Base-by-base conservation (phyloP, 2,329 filamentous ascomycete genomes). In the Xylaria hypoxylon region DNA sequence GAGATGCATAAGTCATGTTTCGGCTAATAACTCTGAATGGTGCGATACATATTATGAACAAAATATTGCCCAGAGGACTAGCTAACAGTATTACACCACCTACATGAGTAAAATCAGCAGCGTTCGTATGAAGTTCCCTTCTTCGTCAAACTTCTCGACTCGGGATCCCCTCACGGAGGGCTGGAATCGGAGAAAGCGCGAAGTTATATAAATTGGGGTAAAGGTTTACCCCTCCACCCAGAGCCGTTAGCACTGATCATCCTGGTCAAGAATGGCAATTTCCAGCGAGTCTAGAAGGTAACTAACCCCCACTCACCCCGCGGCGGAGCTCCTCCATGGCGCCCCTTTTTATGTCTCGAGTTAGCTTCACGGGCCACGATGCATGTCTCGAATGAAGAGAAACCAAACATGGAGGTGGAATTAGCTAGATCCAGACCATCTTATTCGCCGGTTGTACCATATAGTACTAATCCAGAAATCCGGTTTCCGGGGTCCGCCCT, bases 231-330 rank as follows among this genome's bases (percentile, higher is more conserved):
- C 53, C 40, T 42, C 59, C 17, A 42, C 15, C 13, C 22, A 42
- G 28, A 17, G 19, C 40, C 28, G 11, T 28, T 26, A 28, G 28
- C 38, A 22, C 40, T 63, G 60, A 45, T 62, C 59, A 38, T 31
- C 61, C 65, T 64, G 52, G 52, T 64, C 65, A 68, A 59, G 67
- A 71, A 71, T 48, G 69, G 65, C 63, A 59, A 70, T 71, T 74
- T 68, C 33, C 63, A 63, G 66, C 73, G 73, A 74, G 56, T 55
- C 58, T 68, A 70, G n/a, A 22, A 2, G 2, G 10, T 2, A 15
- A 38, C 10, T 15, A 15, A 22, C 24, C 51, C 52, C 47, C 6
- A 31, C 13, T 28, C 53, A 53, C 63, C 59, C 63, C 63, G 57
- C 62, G 55, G 48, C 33, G 48, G 48, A 31, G 40, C 33, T 35